These are phyloP conservation scores for Bryoglossum gracile DNA, from an alignment of 495 filamentous ascomycete species.

Conservation along the genomic window DNA sequence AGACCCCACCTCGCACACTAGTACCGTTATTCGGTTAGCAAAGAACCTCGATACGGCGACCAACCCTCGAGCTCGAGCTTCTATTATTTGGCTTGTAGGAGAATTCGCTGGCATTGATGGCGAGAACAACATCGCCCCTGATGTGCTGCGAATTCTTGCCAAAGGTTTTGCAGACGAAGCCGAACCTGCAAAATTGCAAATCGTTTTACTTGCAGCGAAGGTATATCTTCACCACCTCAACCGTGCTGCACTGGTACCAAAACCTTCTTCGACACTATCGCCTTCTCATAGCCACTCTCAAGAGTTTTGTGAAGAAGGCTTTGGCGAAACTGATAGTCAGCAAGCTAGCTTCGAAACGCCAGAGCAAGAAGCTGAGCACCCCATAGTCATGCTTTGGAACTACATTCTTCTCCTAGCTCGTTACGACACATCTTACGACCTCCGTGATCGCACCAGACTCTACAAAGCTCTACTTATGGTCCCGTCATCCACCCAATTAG, in stretches of 20 bases:
- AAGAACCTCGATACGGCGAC: constrained; percentile 82
- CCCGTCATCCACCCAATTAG: constrained; percentile 72
- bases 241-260: constrained; percentile 44
- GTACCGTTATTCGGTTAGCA: constrained; percentile 82
- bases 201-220: constrained; percentile 86
- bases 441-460: constrained; percentile 81
- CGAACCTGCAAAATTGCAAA: constrained; percentile 81
- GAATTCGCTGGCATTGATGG: constrained; percentile 78
- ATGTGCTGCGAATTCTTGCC: constrained; percentile 83
- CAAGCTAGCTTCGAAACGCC: constrained; percentile 24
- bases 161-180: constrained; percentile 78
- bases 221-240: constrained; percentile 89
- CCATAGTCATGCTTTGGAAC: constrained; percentile 68
- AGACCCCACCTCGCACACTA: constrained; percentile 63
- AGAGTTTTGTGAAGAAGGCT: constrained; percentile 23
- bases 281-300: constrained; percentile 20
- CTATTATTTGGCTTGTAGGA: constrained; percentile 94
- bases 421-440: constrained; percentile 91
- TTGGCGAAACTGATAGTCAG: constrained; percentile 25
- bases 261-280: constrained; percentile 4
- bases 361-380: constrained; percentile 46
- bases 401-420: constrained; percentile 80
- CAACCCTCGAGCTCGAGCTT: constrained; percentile 78
- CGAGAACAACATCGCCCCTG: constrained; percentile 81
- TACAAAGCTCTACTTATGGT: constrained; percentile 76